A percentile compares a stretch with the other conserved stretches of the same genome.
These are phyloP conservation scores for Manihot esculenta DNA, from an alignment of 441 rosid genomes.

Conservation along the genomic window DNA sequence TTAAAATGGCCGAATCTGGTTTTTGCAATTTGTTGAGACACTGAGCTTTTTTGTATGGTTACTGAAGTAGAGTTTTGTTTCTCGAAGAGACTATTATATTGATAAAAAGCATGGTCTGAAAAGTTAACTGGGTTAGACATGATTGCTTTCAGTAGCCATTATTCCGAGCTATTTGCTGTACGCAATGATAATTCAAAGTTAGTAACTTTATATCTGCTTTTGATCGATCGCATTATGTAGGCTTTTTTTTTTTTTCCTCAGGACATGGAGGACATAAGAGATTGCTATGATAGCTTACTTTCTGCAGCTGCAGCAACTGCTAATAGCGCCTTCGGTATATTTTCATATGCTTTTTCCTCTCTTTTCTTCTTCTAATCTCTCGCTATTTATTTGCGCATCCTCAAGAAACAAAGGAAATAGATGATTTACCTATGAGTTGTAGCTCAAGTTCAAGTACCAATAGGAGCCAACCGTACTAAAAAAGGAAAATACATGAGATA, in stretches of 20 bases:
- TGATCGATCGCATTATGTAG: not conserved
- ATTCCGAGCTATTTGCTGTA: not conserved
- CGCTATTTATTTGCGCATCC: not conserved
- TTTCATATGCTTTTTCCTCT: not conserved
- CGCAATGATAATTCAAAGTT: not conserved
- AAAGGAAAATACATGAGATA: too few species aligned
- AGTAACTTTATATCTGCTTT: not conserved
- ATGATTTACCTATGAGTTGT: too few species aligned
- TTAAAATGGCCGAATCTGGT: not conserved
- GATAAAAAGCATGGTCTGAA: not conserved
- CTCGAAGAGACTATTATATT: too few species aligned
- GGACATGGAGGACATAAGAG: slow-evolving; percentile 91
- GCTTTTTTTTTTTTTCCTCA: slow-evolving; percentile 11
- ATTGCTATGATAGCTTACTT: slow-evolving; percentile 93
- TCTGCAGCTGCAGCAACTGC: slow-evolving; percentile 95
- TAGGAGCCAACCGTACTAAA: too few species aligned
- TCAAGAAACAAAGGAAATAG: not conserved
- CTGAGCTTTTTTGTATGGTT: not conserved
- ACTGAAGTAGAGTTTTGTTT: not conserved
- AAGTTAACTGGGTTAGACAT: not conserved
- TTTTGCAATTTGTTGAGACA: too few species aligned
- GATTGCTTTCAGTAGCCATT: not conserved
- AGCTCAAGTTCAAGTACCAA: too few species aligned
- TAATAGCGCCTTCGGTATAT: slow-evolving; percentile 85
- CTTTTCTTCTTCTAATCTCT: not conserved